Percentiles rank a stretch among this genome's conserved stretches.
Conservation (phyloP, 345 rosid genomes). For the Psidium friedrichsthalianum region DNA sequence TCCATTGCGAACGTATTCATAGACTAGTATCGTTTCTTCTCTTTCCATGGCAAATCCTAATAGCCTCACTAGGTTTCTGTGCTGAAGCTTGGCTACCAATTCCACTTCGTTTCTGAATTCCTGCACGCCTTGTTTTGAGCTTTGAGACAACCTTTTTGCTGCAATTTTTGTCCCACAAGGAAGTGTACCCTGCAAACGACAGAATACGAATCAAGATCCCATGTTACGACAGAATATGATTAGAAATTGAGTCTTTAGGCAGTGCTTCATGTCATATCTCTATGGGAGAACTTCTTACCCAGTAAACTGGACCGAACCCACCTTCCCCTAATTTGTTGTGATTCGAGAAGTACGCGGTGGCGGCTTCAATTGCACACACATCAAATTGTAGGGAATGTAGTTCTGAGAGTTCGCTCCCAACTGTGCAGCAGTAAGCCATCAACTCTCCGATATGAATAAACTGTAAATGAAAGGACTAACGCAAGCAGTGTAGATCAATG, state of each 20-base stretch:
- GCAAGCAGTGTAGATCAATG: background rate
- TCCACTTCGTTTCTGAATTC: slow-evolving; percentile 13
- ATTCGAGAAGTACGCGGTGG: background rate
- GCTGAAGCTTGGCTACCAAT: slow-evolving; percentile 13
- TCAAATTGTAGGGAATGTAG: background rate
- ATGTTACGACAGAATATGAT: background rate
- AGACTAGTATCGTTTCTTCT: slow-evolving; percentile 7
- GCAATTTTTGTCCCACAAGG: slow-evolving; percentile 1
- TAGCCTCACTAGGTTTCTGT: slow-evolving; percentile 13
- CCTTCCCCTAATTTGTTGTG: background rate
- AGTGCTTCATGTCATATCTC: background rate
- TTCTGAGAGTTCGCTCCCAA: background rate
- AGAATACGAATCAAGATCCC: background rate
- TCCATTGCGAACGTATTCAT: slow-evolving; percentile 11
- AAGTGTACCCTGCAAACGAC: background rate
- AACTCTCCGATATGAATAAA: background rate
- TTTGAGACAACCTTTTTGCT: slow-evolving; percentile 5
- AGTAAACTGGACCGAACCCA: background rate
- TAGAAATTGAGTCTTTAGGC: no score
- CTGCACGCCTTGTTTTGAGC: slow-evolving; percentile 10
- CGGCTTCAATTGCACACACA: background rate
- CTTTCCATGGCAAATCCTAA: slow-evolving; percentile 8
- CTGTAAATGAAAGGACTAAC: background rate
- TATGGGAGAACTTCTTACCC: background rate
- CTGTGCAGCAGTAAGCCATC: background rate